Conservation (phyloP, 768 basidiomycete genomes). For the Pisolithus marmoratus region DNA sequence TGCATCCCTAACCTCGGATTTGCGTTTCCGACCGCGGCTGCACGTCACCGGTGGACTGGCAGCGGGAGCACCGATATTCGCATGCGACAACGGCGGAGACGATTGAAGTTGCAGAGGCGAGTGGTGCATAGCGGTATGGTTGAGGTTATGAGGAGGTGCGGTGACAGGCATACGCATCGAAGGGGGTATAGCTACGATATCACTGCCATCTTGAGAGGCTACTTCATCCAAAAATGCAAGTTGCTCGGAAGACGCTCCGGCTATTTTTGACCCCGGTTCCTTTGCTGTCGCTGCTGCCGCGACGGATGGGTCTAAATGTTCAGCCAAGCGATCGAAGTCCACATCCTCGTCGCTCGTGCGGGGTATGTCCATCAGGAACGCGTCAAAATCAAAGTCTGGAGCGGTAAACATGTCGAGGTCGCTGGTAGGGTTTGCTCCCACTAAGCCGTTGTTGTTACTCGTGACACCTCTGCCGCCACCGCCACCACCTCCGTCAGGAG, state of each 20-base stretch:
- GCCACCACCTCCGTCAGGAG: neutral
- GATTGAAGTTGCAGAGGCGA: neutral
- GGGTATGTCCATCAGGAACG: slow-evolving; percentile 36
- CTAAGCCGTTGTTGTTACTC: neutral
- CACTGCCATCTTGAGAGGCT: slow-evolving; percentile 26
- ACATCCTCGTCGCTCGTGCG: slow-evolving; percentile 23
- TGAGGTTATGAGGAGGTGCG: neutral
- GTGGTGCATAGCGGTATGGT: neutral
- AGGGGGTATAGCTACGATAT: neutral
- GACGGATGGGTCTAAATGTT: slow-evolving; percentile 24
- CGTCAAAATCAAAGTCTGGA: slow-evolving; percentile 34
- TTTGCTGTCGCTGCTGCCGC: slow-evolving; percentile 23
- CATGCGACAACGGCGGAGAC: neutral
- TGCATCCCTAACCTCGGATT: slow-evolving; percentile 30
- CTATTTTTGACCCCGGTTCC: slow-evolving; percentile 22
- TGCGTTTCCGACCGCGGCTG: slow-evolving; percentile 32
- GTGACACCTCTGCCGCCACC: slow-evolving; percentile 1
- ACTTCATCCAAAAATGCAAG: slow-evolving; percentile 42
- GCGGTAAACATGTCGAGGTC: slow-evolving; percentile 17
- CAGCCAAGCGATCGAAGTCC: slow-evolving; percentile 30
- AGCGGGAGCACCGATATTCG: neutral
- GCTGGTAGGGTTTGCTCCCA: neutral
- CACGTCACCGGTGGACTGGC: neutral
- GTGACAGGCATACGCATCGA: neutral
- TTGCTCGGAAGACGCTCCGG: slow-evolving; percentile 30